phyloP scores from a whole-genome alignment of 805 yeast genomes.

The Ogataea methanolica region DNA sequence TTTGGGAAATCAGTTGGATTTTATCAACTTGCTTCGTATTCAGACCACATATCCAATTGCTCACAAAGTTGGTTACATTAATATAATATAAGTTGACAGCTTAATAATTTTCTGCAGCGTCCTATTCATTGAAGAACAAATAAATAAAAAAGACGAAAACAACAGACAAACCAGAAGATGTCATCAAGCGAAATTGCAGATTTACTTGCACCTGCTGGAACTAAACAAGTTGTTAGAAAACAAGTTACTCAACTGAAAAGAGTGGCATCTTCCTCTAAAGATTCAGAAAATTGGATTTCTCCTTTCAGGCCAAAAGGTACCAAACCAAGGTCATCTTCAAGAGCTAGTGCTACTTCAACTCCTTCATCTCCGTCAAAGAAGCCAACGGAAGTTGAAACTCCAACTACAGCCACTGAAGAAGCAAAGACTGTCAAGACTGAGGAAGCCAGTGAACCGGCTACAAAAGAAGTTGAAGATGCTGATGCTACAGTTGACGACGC shows the following conservation, averaged over 20 bases:
- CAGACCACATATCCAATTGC: too few relatives aligned
- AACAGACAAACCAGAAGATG: constrained; percentile 2
- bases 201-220: constrained; percentile 6
- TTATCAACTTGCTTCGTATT: too few relatives aligned
- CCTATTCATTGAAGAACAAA: too few relatives aligned
- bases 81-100: too few relatives aligned
- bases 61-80: too few relatives aligned
- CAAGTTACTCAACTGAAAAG: constrained; percentile 18
- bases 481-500: constrained; percentile 4
- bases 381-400: constrained; percentile 3
- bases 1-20: too few relatives aligned
- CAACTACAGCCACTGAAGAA: constrained; percentile 2
- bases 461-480: constrained; percentile 5
- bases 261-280: constrained; percentile 14
- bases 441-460: constrained; percentile 1
- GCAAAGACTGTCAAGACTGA: constrained; percentile 4
- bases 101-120: too few relatives aligned
- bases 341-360: constrained; percentile 4
- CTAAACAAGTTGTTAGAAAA: constrained; percentile 7
- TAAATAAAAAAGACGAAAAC: background rate
- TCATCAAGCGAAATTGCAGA: constrained; percentile 18
- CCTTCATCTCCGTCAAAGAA: background rate
- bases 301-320: constrained; percentile 22
- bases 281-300: constrained; percentile 23
- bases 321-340: constrained; percentile 7